These are phyloP conservation scores for Echinochloa phyllopogon DNA, from an alignment of 176 grass and related monocot genomes.

Conservation along the genomic window DNA sequence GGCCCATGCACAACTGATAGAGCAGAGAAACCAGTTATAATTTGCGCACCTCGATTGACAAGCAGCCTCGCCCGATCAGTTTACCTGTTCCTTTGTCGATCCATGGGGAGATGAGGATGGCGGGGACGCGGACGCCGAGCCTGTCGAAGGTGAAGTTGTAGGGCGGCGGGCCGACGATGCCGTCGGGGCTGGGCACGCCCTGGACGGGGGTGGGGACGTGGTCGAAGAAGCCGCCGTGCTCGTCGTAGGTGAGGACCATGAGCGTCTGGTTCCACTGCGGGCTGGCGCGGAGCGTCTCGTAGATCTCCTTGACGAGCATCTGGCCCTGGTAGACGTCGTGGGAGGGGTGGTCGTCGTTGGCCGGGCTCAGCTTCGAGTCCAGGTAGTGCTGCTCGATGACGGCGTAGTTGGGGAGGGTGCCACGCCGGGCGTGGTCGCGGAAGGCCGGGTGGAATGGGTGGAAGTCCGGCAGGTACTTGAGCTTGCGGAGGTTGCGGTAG, in stretches of 20 bases:
- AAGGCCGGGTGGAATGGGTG: conserved; percentile 58
- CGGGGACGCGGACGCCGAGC: conserved; percentile 74
- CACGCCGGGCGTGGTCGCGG: conserved; percentile 51
- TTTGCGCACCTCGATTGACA: no score
- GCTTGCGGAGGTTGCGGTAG: conserved; percentile 91
- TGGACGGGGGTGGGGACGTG: conserved; percentile 78
- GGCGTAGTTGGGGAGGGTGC: conserved; percentile 76
- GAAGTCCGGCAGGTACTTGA: conserved; percentile 89
- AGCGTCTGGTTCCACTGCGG: conserved; percentile 95
- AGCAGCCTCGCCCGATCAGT: no score
- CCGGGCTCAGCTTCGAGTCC: conserved; percentile 67
- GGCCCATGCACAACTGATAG: conserved; percentile 86
- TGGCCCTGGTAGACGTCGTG: conserved; percentile 97
- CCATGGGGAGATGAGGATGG: conserved; percentile 89
- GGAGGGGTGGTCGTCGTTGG: conserved; percentile 90
- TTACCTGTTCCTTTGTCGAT: conserved; percentile 88
- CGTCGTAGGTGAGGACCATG: conserved; percentile 86
- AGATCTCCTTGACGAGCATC: conserved; percentile 82
- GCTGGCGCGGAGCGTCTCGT: conserved; percentile 72
- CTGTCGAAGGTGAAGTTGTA: conserved; percentile 90
- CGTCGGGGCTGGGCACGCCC: conserved; percentile 82
- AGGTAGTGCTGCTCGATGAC: conserved; percentile 93
- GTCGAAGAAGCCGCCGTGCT: conserved; percentile 94
- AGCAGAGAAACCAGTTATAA: no score
- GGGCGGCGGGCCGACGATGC: conserved; percentile 67